These are phyloP conservation scores for Apiospora sp. DNA, from an alignment of 2,329 filamentous ascomycete genomes.

Conservation along the genomic window DNA sequence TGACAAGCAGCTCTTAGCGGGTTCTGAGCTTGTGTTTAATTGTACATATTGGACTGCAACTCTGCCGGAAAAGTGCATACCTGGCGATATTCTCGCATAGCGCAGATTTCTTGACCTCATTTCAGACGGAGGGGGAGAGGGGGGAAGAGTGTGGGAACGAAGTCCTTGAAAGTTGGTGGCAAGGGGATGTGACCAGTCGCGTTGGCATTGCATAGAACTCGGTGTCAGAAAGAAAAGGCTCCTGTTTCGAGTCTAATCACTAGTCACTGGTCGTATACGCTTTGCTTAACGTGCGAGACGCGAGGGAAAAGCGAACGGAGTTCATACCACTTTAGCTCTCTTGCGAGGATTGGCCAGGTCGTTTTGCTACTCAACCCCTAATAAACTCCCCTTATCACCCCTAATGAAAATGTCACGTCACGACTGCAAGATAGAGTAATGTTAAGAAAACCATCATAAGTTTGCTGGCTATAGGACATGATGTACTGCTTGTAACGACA, in stretches of 20 bases:
- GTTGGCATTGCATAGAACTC: constrained; percentile 8
- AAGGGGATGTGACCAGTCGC: neutral
- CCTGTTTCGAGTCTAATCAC: neutral
- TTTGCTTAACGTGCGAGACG: neutral
- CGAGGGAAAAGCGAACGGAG: neutral
- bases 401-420: neutral
- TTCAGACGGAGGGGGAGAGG: neutral
- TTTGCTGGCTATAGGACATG: constrained; percentile 20
- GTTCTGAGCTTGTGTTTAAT: neutral
- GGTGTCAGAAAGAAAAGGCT: neutral
- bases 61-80: neutral
- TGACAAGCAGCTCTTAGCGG: neutral
- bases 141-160: neutral
- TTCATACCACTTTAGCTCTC: neutral
- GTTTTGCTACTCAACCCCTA: neutral
- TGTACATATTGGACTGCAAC: constrained; percentile 4
- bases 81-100: neutral
- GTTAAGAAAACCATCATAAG: constrained; percentile 14
- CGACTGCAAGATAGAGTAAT: neutral
- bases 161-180: neutral
- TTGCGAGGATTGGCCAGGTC: neutral
- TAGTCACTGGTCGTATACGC: neutral
- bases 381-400: neutral
- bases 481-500: constrained; percentile 15
- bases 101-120: constrained; percentile 2